Evolutionary conservation across 2,329 filamentous ascomycete species (phyloP), one percentile per base, ranked within the genome.

Genomic region (Neoarthrinium moseri): DNA sequence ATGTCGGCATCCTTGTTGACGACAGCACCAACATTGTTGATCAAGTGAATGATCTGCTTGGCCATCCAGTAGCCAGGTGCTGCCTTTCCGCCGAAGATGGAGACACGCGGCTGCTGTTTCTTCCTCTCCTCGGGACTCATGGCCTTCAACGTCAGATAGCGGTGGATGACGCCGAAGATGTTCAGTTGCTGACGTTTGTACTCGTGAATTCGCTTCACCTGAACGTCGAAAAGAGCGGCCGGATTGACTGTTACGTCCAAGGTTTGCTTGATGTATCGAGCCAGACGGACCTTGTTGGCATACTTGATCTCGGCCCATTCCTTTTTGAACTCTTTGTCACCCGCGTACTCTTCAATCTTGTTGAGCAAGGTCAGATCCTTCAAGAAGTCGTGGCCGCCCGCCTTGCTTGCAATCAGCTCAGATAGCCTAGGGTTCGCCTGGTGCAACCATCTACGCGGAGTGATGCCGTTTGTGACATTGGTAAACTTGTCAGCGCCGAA

Each of bases 51-150:
- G 56, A 96, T 91, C 32, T 94, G 95, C 81, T 99, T 99, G 29
- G 94, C 94, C 94, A 97, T 99, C 94, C 94, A 99, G 76, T 99
- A 99, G 13, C 94, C 94, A 0, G 94, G 94, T 2, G 94, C 94
- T 21, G 94, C 94, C 73, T 99, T 99, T 59, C 94, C 94, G 63
- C 94, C 94, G 64, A 99, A 97, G 67, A 99, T 95, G 47, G 88
- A 94, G 8, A 97, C 94, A 42, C 92, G 86, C 13, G 91, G 90
- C 35, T 86, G 81, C 50, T 89, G 78, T 72, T 94, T 94, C 78
- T 95, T 92, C 55, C 85, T 83, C 64, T 96, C 87, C 58, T 91
- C 89, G 0, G 89, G 75, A 20, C 78, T 82, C 86, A 96, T 83
- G 27, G 81, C 78, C 74, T 97, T 99, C 65, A 99, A 86, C 12